Percentiles rank a stretch among this genome's conserved stretches.
phyloP scores from a whole-genome alignment of 805 yeast species.

The Candida argentea region DNA sequence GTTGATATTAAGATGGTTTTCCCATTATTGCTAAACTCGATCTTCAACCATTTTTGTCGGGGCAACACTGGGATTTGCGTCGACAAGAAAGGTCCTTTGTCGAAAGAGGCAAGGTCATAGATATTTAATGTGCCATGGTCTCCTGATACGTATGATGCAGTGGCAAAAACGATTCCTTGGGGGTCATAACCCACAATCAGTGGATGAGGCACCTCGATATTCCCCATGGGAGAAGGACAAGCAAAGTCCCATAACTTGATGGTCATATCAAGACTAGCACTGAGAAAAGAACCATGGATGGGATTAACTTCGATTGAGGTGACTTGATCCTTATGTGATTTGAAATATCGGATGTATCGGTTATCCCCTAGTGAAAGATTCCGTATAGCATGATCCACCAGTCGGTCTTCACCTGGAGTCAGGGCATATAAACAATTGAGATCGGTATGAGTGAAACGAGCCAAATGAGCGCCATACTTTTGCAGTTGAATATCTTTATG shows the following conservation, averaged over 20 bases:
- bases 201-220: conserved; percentile 37
- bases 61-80: conserved; percentile 10
- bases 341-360: conserved; percentile 73
- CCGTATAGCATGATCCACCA: conserved; percentile 64
- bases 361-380: conserved; percentile 70
- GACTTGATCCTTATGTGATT: conserved; percentile 78
- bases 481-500: conserved; percentile 65
- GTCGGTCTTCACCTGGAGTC: conserved; percentile 33
- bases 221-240: conserved; percentile 55
- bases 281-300: conserved; percentile 49
- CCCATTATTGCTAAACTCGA: conserved; percentile 77
- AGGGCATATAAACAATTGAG: conserved; percentile 74
- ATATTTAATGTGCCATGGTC: conserved; percentile 27
- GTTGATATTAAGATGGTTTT: conserved; percentile 51
- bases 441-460: conserved; percentile 69
- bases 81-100: conserved; percentile 43
- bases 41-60: conserved; percentile 41
- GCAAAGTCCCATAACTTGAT: conserved; percentile 84
- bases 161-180: conserved; percentile 70
- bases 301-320: conserved; percentile 67
- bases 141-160: conserved; percentile 23
- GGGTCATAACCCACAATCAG: conserved; percentile 69
- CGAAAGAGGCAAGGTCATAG: conserved; percentile 52
- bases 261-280: conserved; percentile 67
- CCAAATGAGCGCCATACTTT: conserved; percentile 87